phyloP scores from a whole-genome alignment of 306 rosid species.

The Prosopis cineraria region DNA sequence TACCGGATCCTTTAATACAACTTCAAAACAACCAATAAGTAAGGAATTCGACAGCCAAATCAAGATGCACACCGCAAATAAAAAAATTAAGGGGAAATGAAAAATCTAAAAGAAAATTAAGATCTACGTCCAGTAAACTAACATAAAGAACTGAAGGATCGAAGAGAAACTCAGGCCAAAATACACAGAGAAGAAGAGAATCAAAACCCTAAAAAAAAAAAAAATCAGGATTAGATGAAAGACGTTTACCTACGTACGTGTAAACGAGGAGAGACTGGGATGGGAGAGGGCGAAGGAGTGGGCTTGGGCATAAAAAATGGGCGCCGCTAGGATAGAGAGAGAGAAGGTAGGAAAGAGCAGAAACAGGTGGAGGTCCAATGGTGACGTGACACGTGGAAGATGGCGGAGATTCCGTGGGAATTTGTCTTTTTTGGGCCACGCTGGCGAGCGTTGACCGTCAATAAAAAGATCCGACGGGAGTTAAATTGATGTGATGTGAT shows the following conservation, averaged over 20 bases:
- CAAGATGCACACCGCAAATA: slow-evolving; percentile 21
- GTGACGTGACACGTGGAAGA: slow-evolving; percentile 30
- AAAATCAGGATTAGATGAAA: background rate
- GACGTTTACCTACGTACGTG: background rate
- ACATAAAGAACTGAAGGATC: slow-evolving; percentile 5
- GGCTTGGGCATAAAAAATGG: slow-evolving; percentile 37
- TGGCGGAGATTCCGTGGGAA: slow-evolving; percentile 52
- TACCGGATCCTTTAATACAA: background rate
- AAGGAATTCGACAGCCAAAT: background rate
- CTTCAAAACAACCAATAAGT: slow-evolving; percentile 9
- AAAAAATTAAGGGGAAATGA: background rate
- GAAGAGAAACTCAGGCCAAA: background rate
- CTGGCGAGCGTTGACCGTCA: slow-evolving; percentile 48
- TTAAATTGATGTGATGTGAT: background rate
- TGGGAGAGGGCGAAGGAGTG: background rate
- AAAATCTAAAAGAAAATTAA: background rate
- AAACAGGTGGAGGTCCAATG: slow-evolving; percentile 42
- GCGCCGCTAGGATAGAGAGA: slow-evolving; percentile 29
- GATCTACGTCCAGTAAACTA: slow-evolving; percentile 22
- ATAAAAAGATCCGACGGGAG: background rate
- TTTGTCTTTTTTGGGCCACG: slow-evolving; percentile 25
- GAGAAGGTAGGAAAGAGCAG: background rate
- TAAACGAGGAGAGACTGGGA: background rate
- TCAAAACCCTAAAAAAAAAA: slow-evolving; percentile 11
- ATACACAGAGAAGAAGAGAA: background rate